phyloP scores from a whole-genome alignment of 139 green algal genomes.

The Protoeuglena noctilucae region DNA sequence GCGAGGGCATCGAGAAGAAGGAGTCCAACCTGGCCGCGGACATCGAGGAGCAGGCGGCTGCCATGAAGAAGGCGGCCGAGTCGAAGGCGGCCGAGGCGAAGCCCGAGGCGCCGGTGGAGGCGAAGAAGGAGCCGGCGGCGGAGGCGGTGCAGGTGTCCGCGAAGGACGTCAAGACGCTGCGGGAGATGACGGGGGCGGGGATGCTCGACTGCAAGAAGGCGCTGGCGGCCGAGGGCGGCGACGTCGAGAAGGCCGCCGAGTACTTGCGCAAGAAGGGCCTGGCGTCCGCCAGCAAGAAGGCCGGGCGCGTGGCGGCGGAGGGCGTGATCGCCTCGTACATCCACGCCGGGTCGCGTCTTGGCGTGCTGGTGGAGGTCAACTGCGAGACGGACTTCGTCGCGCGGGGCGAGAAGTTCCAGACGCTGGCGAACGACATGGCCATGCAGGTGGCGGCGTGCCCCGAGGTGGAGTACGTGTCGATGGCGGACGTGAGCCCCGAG shows the following conservation, averaged over 20 bases:
- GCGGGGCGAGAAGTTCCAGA: conserved; percentile 66
- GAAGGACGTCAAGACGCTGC: conserved; percentile 70
- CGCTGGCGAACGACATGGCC: conserved; percentile 65
- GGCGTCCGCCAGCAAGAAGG: conserved; percentile 91
- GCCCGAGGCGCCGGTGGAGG: conserved; percentile 25
- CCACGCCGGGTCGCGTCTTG: conserved; percentile 73
- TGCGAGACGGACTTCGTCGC: conserved; percentile 99
- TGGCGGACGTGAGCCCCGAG: conserved; percentile 56
- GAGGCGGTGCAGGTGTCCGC: conserved; percentile 33
- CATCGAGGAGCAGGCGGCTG: conserved; percentile 65
- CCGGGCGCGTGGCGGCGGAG: conserved; percentile 60
- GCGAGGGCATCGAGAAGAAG: conserved; percentile 76
- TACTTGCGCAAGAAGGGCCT: conserved; percentile 80
- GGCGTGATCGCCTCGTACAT: conserved; percentile 78
- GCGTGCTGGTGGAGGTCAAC: conserved; percentile 77
- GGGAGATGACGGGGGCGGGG: conserved; percentile 66
- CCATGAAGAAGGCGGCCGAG: conserved; percentile 25
- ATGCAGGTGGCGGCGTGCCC: conserved; percentile 53
- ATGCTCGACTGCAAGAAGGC: conserved; percentile 99
- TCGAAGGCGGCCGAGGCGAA: conserved; percentile 21
- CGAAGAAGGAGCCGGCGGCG: conserved; percentile 15
- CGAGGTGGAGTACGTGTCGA: conserved; percentile 34
- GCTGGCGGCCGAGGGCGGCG: conserved; percentile 45
- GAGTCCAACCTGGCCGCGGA: conserved; percentile 67
- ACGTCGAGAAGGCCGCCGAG: conserved; percentile 61